A percentile compares a stretch with the other conserved stretches of the same genome.
These are phyloP conservation scores for Ceratonia siliqua DNA, from an alignment of 306 rosid genomes.

Conservation along the genomic window DNA sequence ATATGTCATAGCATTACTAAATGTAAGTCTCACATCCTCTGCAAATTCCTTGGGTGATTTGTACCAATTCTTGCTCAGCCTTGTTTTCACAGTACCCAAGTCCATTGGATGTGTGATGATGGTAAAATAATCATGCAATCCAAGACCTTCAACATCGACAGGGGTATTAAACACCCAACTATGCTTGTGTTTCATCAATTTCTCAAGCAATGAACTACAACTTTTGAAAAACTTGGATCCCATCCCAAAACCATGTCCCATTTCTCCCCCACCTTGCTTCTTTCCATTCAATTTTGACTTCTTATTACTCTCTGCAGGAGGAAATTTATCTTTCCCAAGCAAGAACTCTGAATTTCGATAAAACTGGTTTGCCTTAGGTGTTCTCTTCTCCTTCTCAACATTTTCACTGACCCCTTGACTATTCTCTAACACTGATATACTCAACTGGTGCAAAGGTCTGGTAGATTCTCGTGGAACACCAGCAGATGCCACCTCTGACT, in stretches of 20 bases:
- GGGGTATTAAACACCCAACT: constrained; percentile 92
- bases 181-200: constrained; percentile 89
- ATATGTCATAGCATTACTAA: constrained; percentile 88
- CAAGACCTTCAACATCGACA: constrained; percentile 75
- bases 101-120: constrained; percentile 92
- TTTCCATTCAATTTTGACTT: constrained; percentile 73
- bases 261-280: constrained; percentile 73
- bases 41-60: constrained; percentile 94
- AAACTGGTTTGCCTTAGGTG: constrained; percentile 93
- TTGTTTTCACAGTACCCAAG: constrained; percentile 75
- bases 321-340: constrained; percentile 91
- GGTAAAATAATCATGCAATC: constrained; percentile 83
- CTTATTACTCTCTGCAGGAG: constrained; percentile 86
- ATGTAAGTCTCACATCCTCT: constrained; percentile 96
- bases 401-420: constrained; percentile 63
- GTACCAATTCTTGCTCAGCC: constrained; percentile 91
- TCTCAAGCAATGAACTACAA: constrained; percentile 88
- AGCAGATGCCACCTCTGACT: constrained; percentile 62
- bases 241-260: constrained; percentile 55
- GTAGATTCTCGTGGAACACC: constrained; percentile 53
- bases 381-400: constrained; percentile 94
- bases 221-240: constrained; percentile 85
- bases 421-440: constrained; percentile 71
- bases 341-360: constrained; percentile 85
- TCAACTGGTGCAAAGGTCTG: constrained; percentile 68